These are phyloP conservation scores for Saraca asoca DNA, from an alignment of 331 rosid genomes.

Conservation along the genomic window DNA sequence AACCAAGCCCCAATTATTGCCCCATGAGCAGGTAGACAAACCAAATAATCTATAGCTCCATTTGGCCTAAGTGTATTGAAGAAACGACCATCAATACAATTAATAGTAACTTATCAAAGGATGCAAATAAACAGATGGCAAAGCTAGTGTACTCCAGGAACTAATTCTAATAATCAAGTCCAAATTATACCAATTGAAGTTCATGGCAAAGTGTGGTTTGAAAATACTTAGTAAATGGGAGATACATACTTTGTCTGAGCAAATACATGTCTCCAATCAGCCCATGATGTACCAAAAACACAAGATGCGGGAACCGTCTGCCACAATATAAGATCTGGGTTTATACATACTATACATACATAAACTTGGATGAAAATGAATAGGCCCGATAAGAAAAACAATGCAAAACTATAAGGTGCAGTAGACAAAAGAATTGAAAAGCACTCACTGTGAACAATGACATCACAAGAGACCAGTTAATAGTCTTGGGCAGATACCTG, in stretches of 20 bases:
- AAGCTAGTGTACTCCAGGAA: neutral
- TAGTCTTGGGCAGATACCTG: slow-evolving; percentile 73
- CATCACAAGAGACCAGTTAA: slow-evolving; percentile 87
- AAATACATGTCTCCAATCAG: slow-evolving; percentile 78
- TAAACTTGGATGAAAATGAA: neutral
- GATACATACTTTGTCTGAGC: slow-evolving; percentile 63
- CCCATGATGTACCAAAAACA: slow-evolving; percentile 80
- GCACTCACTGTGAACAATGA: slow-evolving; percentile 74
- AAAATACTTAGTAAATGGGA: slow-evolving; percentile 8
- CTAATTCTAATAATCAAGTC: neutral
- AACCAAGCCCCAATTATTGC: slow-evolving; percentile 90
- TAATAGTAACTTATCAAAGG: slow-evolving; percentile 20
- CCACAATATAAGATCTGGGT: slow-evolving; percentile 22
- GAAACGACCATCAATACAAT: neutral
- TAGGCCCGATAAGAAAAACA: neutral
- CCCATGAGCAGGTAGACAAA: slow-evolving; percentile 85
- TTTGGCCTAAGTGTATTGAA: slow-evolving; percentile 52
- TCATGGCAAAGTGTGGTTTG: slow-evolving; percentile 18
- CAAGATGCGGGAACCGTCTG: slow-evolving; percentile 88
- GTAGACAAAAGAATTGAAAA: slow-evolving; percentile 12
- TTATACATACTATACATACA: slow-evolving; percentile 2
- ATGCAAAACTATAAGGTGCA: slow-evolving; percentile 6
- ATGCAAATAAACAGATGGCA: slow-evolving; percentile 14
- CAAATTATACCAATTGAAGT: neutral
- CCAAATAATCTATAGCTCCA: slow-evolving; percentile 62